phyloP scores from a whole-genome alignment of 2,329 filamentous ascomycete species.

The Trichoderma koningiopsis region DNA sequence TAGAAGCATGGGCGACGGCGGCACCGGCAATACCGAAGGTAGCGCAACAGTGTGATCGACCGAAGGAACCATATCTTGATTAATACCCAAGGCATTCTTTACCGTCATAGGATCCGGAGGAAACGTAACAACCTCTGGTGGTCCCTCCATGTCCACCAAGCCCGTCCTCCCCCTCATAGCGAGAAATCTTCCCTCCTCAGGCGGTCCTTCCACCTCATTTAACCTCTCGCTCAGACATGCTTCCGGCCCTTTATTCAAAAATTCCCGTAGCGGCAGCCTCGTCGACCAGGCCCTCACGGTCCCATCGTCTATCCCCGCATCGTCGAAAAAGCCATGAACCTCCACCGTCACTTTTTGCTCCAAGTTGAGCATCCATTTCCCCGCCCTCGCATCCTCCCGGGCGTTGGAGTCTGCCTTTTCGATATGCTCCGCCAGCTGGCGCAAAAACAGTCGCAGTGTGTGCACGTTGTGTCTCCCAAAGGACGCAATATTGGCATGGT shows the following conservation, averaged over 20 bases:
- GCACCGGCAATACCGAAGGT: conserved; percentile 28
- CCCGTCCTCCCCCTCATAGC: conserved; percentile 35
- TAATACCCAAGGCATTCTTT: conserved; percentile 41
- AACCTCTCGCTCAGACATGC: conserved; percentile 57
- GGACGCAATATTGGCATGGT: conserved; percentile 57
- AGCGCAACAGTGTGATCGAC: not conserved
- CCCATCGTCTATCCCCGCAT: conserved; percentile 16
- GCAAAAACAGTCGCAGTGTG: conserved; percentile 48
- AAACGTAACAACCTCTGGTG: conserved; percentile 8
- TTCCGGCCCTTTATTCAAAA: conserved; percentile 58
- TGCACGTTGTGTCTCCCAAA: conserved; percentile 54
- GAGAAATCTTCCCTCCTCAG: conserved; percentile 37
- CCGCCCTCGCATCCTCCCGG: conserved; percentile 30
- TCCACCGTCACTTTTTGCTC: conserved; percentile 59
- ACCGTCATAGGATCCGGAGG: conserved; percentile 29
- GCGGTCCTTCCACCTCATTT: conserved; percentile 41
- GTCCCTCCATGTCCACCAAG: conserved; percentile 29
- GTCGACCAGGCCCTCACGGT: conserved; percentile 55
- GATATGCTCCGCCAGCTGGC: conserved; percentile 40
- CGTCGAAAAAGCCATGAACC: conserved; percentile 59
- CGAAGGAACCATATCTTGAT: conserved; percentile 24
- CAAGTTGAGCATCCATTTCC: conserved; percentile 51
- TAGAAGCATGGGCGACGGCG: conserved; percentile 38
- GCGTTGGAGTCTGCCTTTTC: conserved; percentile 39
- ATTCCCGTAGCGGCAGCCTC: conserved; percentile 54